Evolutionary conservation across 2,329 filamentous ascomycete genomes (phyloP).

Genomic region (Trichoderma hamatum): DNA sequence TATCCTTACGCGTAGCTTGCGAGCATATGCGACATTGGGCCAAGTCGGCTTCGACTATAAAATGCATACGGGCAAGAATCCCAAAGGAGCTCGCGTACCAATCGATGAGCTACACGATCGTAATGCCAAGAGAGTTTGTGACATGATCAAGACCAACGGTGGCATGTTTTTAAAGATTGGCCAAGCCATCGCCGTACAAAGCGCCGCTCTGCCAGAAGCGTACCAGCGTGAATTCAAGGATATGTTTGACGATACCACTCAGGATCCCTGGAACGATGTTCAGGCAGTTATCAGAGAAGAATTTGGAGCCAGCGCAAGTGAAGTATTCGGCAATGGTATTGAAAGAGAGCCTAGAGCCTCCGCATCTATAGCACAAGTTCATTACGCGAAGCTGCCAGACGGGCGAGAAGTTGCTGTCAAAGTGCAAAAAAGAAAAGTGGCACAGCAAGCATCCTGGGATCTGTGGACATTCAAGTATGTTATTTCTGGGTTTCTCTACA

Average conservation of each 20-base stretch:
- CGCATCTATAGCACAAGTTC: constrained; percentile 21
- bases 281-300: constrained; percentile 23
- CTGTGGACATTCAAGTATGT: constrained; percentile 21
- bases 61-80: constrained; percentile 24
- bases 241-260: constrained; percentile 24
- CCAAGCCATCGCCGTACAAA: constrained; percentile 25
- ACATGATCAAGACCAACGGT: constrained; percentile 24
- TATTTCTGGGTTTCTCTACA: neutral
- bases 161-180: constrained; percentile 25
- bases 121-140: neutral
- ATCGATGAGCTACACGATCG: constrained; percentile 21
- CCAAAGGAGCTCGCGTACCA: constrained; percentile 2
- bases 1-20: constrained; percentile 12
- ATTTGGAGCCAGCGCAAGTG: constrained; percentile 10
- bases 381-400: constrained; percentile 17
- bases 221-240: constrained; percentile 25
- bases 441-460: constrained; percentile 21
- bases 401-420: constrained; percentile 24
- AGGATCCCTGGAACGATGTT: constrained; percentile 14
- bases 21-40: constrained; percentile 10
- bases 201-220: constrained; percentile 14
- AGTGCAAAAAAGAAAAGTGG: constrained; percentile 12
- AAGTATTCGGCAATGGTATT: constrained; percentile 13
- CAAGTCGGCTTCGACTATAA: constrained; percentile 19
- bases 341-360: constrained; percentile 21